Percentiles rank a stretch among this genome's conserved stretches.
Conservation (phyloP, 129 eudicot species). For the Lactuca saligna region DNA sequence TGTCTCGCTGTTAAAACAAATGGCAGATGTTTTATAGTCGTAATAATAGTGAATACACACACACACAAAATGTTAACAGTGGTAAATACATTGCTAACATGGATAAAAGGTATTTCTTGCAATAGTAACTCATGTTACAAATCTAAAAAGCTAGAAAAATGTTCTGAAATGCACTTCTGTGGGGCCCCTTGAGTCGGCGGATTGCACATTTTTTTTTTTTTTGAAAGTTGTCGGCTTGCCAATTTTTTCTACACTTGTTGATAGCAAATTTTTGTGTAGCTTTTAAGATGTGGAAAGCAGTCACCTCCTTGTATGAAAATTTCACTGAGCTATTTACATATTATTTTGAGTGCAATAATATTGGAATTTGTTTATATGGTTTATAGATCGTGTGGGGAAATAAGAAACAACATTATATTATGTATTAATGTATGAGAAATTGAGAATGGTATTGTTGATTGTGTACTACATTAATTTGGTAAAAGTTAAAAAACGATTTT, state of each 20-base stretch:
- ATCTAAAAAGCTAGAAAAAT: not conserved
- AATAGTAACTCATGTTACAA: too few relatives aligned
- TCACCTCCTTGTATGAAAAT: too few relatives aligned
- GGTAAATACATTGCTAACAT: not conserved
- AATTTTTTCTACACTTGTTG: too few relatives aligned
- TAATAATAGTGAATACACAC: not conserved
- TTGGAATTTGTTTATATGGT: not conserved
- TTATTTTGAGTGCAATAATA: too few relatives aligned
- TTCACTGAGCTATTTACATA: too few relatives aligned
- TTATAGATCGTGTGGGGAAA: not conserved
- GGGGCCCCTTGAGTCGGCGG: not conserved
- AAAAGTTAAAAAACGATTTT: too few relatives aligned
- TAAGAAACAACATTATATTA: too few relatives aligned
- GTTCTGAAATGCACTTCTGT: not conserved
- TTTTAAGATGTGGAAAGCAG: not conserved
- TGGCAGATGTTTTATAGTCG: slow-evolving; percentile 33
- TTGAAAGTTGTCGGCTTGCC: not conserved
- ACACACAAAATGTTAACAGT: not conserved
- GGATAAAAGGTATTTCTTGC: not conserved
- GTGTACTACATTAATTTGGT: too few relatives aligned
- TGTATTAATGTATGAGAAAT: too few relatives aligned
- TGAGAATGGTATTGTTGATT: too few relatives aligned
- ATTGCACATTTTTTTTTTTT: not conserved
- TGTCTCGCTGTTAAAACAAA: slow-evolving; percentile 48
- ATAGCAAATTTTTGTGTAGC: not conserved